Conservation (phyloP, 306 rosid species). For the Hippophae tibetana region DNA sequence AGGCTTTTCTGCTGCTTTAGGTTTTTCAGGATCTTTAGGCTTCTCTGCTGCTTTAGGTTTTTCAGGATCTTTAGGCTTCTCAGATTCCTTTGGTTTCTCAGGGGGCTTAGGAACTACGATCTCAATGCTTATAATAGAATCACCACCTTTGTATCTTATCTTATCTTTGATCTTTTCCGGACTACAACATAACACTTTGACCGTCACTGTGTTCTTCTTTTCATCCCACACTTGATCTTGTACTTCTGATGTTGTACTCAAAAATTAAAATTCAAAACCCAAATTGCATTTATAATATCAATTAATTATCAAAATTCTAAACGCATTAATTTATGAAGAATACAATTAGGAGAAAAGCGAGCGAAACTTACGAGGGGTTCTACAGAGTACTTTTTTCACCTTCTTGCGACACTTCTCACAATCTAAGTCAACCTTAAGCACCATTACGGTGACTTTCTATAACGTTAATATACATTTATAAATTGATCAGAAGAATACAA, state of each 20-base stretch:
- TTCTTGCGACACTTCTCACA: conserved; percentile 62
- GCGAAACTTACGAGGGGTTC: conserved; percentile 64
- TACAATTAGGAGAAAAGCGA: background rate
- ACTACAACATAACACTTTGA: conserved; percentile 64
- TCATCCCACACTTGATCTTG: conserved; percentile 58
- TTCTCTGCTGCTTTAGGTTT: background rate
- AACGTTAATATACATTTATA: too few relatives aligned
- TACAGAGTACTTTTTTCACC: conserved; percentile 63
- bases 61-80: background rate
- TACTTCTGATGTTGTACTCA: conserved; percentile 56
- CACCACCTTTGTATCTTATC: conserved; percentile 49
- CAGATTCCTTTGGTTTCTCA: conserved; percentile 15
- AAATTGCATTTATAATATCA: background rate
- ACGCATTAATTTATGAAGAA: background rate
- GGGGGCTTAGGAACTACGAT: conserved; percentile 37
- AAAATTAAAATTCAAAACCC: conserved; percentile 17
- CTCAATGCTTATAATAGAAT: conserved; percentile 48
- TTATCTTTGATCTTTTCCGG: conserved; percentile 72
- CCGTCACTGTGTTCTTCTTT: conserved; percentile 39
- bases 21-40: conserved; percentile 14
- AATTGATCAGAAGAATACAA: background rate
- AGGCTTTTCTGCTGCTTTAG: background rate
- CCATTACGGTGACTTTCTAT: conserved; percentile 45
- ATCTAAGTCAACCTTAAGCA: conserved; percentile 63
- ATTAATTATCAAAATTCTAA: background rate